phyloP scores from a whole-genome alignment of 768 basidiomycete species.

The Boletellus emodensis region DNA sequence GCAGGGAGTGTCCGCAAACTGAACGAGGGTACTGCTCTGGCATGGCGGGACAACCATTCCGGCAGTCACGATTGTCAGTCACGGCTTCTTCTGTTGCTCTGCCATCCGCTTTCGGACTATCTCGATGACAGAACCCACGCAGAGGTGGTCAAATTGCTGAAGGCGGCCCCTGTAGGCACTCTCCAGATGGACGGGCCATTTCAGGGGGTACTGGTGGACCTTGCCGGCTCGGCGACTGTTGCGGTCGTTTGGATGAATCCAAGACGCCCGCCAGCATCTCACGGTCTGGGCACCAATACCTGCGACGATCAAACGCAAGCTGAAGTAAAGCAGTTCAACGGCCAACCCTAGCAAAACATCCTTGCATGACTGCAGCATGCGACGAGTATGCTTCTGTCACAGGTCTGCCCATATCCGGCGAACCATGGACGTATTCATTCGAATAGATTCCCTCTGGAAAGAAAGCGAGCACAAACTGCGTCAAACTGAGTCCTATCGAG shows the following conservation, averaged over 20 bases:
- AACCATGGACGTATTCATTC: conserved; percentile 25
- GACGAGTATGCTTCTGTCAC: conserved; percentile 29
- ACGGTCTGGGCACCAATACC: conserved; percentile 25
- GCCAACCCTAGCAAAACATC: conserved; percentile 27
- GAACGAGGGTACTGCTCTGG: background rate
- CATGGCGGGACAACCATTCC: conserved; percentile 8
- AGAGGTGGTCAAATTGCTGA: conserved; percentile 32
- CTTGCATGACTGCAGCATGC: conserved; percentile 32
- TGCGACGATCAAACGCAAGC: conserved; percentile 6
- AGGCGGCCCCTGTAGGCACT: conserved; percentile 27
- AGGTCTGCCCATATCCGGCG: conserved; percentile 25
- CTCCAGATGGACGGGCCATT: conserved; percentile 24
- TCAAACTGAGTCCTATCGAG: conserved; percentile 29
- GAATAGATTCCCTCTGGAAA: conserved; percentile 25
- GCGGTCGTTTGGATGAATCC: conserved; percentile 18
- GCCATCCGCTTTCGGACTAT: conserved; percentile 31
- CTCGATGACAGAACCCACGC: conserved; percentile 31
- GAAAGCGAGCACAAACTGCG: conserved; percentile 23
- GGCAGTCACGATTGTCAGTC: conserved; percentile 11
- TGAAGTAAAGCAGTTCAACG: conserved; percentile 1
- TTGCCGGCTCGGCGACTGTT: conserved; percentile 20
- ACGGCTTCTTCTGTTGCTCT: conserved; percentile 29
- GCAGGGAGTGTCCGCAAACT: conserved; percentile 6
- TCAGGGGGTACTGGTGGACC: conserved; percentile 16
- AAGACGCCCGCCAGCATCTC: conserved; percentile 26